Evolutionary conservation across 2,329 filamentous ascomycete species (phyloP), one percentile per base, ranked within the genome.

Genomic region (Talaromyces sp.): DNA sequence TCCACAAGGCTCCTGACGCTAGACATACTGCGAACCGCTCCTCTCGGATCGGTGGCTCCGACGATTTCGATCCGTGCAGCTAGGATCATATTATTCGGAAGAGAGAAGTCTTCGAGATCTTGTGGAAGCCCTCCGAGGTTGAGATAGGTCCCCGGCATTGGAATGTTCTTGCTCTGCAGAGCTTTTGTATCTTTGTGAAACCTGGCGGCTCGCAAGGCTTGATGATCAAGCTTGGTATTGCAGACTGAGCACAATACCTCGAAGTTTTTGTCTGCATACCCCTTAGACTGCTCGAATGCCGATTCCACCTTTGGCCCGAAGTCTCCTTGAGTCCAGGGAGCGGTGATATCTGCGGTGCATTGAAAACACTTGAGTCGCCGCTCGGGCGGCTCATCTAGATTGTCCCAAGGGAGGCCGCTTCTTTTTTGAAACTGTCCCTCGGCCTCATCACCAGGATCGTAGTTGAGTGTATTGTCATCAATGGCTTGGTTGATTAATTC

Each of bases 61-160:
- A 50, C 28, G n/a, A 59, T 18, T 30, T 53, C 50, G 7, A 10
- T 3, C 10, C 10, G 27, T 16, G 50, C 50, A 31, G 50, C 50
- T 16, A 16, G 18, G 5, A 53, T 23, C 27, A 53, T 53, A 7
- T 12, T 31, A 16, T 28, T 30, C 10, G 50, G 50, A 4, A 53
- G 30, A 31, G 50, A 30, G 1, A 31, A 30, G 9, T 31, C 16
- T 14, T 8, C 9, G 16, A 10, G 47, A 30, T 33, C 9, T 9
- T 23, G 40, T 36, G 86, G 84, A 16, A 77, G 72, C 0, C 89
- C 89, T 1, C 75, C 71, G 0, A 81, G 70, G 8, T 85, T 78
- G 7, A 91, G 78, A 4, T 91, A 71, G 0, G 89, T 92, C 1
- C 90, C 89, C 0, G 88, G 86, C 79, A 93, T 85, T 0, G 89